A percentile compares a stretch with the other conserved stretches of the same genome.
Evolutionary conservation across 1,284 basidiomycete species (phyloP).

Genomic region (Moesziomyces parantarcticus): DNA sequence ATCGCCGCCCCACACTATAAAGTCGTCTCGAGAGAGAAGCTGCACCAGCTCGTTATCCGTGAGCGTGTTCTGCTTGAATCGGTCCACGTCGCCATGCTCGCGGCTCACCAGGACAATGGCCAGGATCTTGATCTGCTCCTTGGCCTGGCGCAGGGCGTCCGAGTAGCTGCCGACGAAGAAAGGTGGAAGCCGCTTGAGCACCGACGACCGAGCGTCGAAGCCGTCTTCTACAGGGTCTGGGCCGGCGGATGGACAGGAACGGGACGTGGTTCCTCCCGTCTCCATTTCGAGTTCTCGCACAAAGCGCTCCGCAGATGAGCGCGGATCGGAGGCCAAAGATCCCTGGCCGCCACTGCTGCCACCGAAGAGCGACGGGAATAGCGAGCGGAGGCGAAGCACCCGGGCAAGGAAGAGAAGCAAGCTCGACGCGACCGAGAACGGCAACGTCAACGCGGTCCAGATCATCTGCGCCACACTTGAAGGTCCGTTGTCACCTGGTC

Average conservation of each 20-base stretch:
- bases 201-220: conserved; percentile 12
- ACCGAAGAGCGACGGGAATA: conserved; percentile 37
- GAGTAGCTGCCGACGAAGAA: conserved; percentile 87
- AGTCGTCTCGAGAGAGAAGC: conserved; percentile 76
- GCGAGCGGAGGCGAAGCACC: conserved; percentile 24
- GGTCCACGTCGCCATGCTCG: conserved; percentile 87
- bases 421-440: conserved; percentile 44
- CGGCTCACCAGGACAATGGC: conserved; percentile 86
- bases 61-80: conserved; percentile 86
- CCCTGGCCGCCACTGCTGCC: conserved; percentile 1
- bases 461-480: conserved; percentile 40
- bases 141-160: conserved; percentile 77
- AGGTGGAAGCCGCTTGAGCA: conserved; percentile 37
- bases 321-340: conserved; percentile 25
- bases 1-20: conserved; percentile 86
- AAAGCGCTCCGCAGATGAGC: conserved; percentile 32
- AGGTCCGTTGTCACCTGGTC: conserved; percentile 5
- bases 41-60: conserved; percentile 78
- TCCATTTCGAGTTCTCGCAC: conserved; percentile 46
- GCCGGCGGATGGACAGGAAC: not conserved
- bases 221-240: conserved; percentile 1
- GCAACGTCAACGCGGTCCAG: conserved; percentile 47
- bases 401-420: conserved; percentile 45
- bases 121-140: conserved; percentile 79
- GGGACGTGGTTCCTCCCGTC: conserved; percentile 25